Conservation (phyloP, 2,329 filamentous ascomycete species). For the Penicillium sp. region DNA sequence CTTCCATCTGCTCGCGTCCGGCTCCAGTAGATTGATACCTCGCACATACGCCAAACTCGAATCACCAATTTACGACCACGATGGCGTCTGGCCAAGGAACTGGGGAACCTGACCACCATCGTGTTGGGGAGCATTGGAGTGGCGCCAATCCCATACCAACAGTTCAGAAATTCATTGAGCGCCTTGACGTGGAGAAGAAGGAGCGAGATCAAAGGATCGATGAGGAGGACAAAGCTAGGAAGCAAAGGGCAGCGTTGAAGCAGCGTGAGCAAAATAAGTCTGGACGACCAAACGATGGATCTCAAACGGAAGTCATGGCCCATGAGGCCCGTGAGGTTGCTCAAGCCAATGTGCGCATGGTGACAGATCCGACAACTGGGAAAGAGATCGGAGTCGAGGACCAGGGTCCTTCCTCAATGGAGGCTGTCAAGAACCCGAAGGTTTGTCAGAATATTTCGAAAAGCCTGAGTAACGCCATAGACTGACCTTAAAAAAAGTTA, state of each 20-base stretch:
- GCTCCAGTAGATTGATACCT: neutral
- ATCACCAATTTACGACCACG: neutral
- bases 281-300: conserved; percentile 34
- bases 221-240: conserved; percentile 49
- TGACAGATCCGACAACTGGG: conserved; percentile 87
- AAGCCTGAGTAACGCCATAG: neutral
- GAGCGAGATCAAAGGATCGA: conserved; percentile 74
- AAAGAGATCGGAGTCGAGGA: conserved; percentile 85
- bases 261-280: conserved; percentile 19
- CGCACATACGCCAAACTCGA: neutral
- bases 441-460: conserved; percentile 48
- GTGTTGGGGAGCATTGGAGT: conserved; percentile 73
- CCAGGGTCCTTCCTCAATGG: conserved; percentile 70
- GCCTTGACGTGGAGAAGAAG: conserved; percentile 77
- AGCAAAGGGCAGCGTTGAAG: conserved; percentile 22
- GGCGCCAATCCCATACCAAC: conserved; percentile 83
- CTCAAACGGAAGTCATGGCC: conserved; percentile 51
- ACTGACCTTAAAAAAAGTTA: conserved; percentile 53
- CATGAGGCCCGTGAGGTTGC: conserved; percentile 54
- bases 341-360: conserved; percentile 57
- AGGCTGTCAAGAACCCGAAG: conserved; percentile 71
- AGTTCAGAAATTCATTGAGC: conserved; percentile 79
- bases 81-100: conserved; percentile 20
- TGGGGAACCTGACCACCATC: conserved; percentile 42
- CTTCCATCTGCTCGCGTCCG: neutral